Base-by-base conservation (phyloP, 2,329 filamentous ascomycete genomes). In the Pleurostoma richardsiae region DNA sequence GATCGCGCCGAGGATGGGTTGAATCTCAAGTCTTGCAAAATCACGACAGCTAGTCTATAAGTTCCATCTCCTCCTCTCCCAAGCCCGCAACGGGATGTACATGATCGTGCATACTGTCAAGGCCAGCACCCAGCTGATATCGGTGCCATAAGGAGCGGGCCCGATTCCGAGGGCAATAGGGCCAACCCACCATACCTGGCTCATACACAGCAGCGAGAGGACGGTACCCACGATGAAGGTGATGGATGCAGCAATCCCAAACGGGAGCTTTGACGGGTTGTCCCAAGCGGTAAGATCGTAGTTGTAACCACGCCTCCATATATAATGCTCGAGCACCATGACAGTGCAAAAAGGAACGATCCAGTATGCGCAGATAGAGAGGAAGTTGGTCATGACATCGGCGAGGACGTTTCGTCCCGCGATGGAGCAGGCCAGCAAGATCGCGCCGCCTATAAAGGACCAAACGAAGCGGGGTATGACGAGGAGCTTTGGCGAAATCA, bases 311-410 rank as follows among this genome's bases (percentile, higher is more conserved):
- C 46, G 43, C 6, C 49, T 46, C 48, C 48, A 52, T 29, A 52
- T 47, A 10, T 42, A 49, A 27, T 52, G 48, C 31, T 52, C 51
- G 8, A 50, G 41, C 31, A 52, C 30, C 10, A 52, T 11, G n/a
- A 52, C 40, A 1, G 49, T 39, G 29, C 44, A 41, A 39, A 51
- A 50, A 6, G 51, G 51, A 2, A 46, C 40, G 5, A 51, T 41
- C 48, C 49, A 52, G 42, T 52, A 52, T 3, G 51, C 46, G 42
- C 46, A 48, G 36, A 52, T 48, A 30, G 43, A 45, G 6, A 52
- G 28, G 38, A 52, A 52, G 42, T 52, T 49, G 29, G 45, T 47
- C 51, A 52, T 51, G 11, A 52, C 51, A 3, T 39, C 43, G 30
- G 33, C 41, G 3, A 52, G 46, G n/a, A 48, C 40, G 30, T 52